Percentiles rank a stretch among this genome's conserved stretches.
phyloP scores from a whole-genome alignment of 306 rosid genomes.

The Malus sieversii region DNA sequence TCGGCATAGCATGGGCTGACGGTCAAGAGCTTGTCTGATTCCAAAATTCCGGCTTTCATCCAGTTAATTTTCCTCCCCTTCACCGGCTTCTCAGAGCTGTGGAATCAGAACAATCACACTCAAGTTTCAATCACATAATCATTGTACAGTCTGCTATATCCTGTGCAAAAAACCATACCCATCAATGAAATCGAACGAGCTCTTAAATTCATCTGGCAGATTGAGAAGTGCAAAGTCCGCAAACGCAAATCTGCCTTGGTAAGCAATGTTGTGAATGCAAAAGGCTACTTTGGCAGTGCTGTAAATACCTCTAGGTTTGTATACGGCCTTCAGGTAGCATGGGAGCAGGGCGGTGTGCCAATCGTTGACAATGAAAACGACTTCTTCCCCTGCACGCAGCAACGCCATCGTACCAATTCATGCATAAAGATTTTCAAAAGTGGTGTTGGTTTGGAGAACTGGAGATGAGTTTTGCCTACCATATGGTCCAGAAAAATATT shows the following conservation, averaged over 20 bases:
- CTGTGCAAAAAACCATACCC: slow-evolving; percentile 40
- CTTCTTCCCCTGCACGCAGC: slow-evolving; percentile 53
- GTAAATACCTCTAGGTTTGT: slow-evolving; percentile 48
- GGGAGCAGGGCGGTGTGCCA: slow-evolving; percentile 79
- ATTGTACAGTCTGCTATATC: neutral
- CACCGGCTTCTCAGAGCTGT: slow-evolving; percentile 53
- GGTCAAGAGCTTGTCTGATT: slow-evolving; percentile 50
- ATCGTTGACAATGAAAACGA: slow-evolving; percentile 65
- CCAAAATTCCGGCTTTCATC: slow-evolving; percentile 71
- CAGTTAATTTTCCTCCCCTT: slow-evolving; percentile 73
- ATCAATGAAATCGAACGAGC: slow-evolving; percentile 77
- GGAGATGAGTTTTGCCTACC: slow-evolving; percentile 33
- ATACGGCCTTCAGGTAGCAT: slow-evolving; percentile 57
- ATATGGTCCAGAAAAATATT: slow-evolving; percentile 65
- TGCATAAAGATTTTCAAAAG: neutral
- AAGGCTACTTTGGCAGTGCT: slow-evolving; percentile 50
- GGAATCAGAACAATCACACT: slow-evolving; percentile 4
- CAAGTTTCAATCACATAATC: neutral
- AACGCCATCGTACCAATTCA: neutral
- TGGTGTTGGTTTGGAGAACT: neutral
- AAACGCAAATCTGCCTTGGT: slow-evolving; percentile 71
- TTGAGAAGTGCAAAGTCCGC: slow-evolving; percentile 47
- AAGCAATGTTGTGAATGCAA: slow-evolving; percentile 83
- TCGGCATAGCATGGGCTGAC: slow-evolving; percentile 74
- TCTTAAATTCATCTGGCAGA: slow-evolving; percentile 50